phyloP scores from a whole-genome alignment of 2,329 filamentous ascomycete genomes.

The Aspergillus persii region DNA sequence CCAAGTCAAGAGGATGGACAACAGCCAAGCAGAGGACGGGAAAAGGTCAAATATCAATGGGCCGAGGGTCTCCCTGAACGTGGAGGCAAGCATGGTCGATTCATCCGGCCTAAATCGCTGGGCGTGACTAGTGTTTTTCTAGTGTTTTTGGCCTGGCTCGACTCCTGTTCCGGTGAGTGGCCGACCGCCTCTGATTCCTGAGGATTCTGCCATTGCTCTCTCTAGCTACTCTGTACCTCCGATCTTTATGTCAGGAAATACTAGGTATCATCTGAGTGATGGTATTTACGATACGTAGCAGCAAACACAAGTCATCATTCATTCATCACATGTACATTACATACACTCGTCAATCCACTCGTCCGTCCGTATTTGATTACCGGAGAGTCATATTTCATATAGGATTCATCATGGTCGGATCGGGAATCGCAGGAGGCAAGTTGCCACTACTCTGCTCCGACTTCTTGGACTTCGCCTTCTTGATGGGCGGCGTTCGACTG shows the following conservation, averaged over 20 bases:
- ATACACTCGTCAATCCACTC: not conserved
- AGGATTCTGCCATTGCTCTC: not conserved
- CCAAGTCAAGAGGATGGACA: slow-evolving; percentile 7
- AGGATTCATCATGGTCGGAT: slow-evolving; percentile 35
- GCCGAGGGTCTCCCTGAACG: not conserved
- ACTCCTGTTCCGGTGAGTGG: not conserved
- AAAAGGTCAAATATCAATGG: not conserved
- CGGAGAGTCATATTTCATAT: slow-evolving; percentile 21
- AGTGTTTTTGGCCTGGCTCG: no score
- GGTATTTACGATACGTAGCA: no score
- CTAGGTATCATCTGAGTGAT: no score
- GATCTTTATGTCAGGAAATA: no score
- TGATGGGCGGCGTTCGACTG: slow-evolving; percentile 27
- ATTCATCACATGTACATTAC: slow-evolving; percentile 5
- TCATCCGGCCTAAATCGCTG: not conserved
- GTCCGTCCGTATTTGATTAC: no score
- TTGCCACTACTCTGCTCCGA: slow-evolving; percentile 8
- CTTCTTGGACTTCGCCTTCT: slow-evolving; percentile 6
- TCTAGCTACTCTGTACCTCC: no score
- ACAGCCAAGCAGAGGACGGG: not conserved
- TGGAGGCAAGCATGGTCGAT: slow-evolving; percentile 3
- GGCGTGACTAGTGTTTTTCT: not conserved
- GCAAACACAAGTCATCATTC: not conserved
- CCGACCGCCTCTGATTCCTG: not conserved
- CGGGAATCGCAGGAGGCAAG: slow-evolving; percentile 25